A percentile compares a stretch with the other conserved stretches of the same genome.
Conservation (phyloP, 192 early-diverging fungal genomes). For the Thamnidium elegans region DNA sequence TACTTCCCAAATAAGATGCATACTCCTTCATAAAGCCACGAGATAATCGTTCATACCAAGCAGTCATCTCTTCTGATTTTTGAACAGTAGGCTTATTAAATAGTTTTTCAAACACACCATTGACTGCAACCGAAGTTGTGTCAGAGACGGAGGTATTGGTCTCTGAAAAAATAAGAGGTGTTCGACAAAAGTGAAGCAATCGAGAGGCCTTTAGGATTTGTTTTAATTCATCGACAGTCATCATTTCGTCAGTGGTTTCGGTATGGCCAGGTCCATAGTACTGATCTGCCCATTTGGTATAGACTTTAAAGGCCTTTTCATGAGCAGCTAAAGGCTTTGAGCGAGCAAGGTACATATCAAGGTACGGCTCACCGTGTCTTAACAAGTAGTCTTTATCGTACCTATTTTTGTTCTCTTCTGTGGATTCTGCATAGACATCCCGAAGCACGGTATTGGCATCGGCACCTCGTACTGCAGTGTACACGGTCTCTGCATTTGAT, state of each 20-base stretch:
- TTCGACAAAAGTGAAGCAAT: constrained; percentile 59
- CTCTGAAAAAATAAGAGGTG: constrained; percentile 49
- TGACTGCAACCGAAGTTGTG: not conserved
- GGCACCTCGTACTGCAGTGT: constrained; percentile 30
- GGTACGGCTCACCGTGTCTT: constrained; percentile 52
- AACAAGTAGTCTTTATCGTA: constrained; percentile 44
- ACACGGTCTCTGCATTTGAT: constrained; percentile 23
- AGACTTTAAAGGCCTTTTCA: constrained; percentile 54
- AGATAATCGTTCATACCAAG: constrained; percentile 47
- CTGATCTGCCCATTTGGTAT: constrained; percentile 53
- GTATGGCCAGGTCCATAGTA: constrained; percentile 34
- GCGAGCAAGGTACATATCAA: constrained; percentile 46
- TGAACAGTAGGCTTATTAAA: constrained; percentile 12
- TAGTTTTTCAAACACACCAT: constrained; percentile 4
- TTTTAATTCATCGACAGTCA: constrained; percentile 45
- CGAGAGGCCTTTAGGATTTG: constrained; percentile 53
- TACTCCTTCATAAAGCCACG: constrained; percentile 56
- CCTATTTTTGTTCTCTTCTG: constrained; percentile 20
- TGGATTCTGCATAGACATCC: constrained; percentile 30
- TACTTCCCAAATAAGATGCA: constrained; percentile 47
- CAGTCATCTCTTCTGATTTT: constrained; percentile 26
- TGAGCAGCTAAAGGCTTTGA: constrained; percentile 48
- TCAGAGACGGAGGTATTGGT: constrained; percentile 24
- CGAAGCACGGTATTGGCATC: constrained; percentile 33
- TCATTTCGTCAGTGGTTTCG: constrained; percentile 33